Conservation (phyloP, 495 filamentous ascomycete genomes). For the Hapsidospora chrysogenum region DNA sequence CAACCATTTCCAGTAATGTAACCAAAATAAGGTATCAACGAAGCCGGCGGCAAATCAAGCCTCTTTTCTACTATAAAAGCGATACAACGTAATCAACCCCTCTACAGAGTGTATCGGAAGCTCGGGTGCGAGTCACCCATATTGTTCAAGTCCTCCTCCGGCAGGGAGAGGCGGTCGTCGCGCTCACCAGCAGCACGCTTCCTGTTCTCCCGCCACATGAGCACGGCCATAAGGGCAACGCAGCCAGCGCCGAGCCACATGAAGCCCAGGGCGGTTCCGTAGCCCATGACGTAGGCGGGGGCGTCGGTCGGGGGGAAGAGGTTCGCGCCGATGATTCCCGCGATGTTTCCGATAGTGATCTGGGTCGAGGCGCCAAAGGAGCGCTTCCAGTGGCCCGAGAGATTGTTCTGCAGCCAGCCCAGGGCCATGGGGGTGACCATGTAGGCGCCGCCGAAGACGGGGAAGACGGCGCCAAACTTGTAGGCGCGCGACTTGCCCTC, state of each 20-base stretch:
- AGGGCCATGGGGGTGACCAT: conserved; percentile 41
- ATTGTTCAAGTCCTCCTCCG: not conserved
- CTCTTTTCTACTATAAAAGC: no score
- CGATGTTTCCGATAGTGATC: conserved; percentile 24
- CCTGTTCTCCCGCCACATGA: conserved; percentile 25
- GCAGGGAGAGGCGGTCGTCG: conserved; percentile 16
- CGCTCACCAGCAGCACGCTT: conserved; percentile 23
- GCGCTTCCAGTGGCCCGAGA: conserved; percentile 30
- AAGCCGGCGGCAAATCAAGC: no score
- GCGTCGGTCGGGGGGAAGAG: conserved; percentile 28
- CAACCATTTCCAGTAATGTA: no score
- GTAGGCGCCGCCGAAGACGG: conserved; percentile 43
- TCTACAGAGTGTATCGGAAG: conserved; percentile 1
- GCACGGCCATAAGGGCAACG: conserved; percentile 22
- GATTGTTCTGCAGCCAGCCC: conserved; percentile 24
- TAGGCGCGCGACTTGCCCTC: conserved; percentile 24
- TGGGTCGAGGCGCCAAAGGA: conserved; percentile 28
- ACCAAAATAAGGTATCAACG: no score
- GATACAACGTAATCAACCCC: no score
- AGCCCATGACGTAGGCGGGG: conserved; percentile 25
- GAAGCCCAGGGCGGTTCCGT: conserved; percentile 9
- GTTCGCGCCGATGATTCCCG: conserved; percentile 35
- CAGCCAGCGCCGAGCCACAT: conserved; percentile 27
- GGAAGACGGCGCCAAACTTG: conserved; percentile 40
- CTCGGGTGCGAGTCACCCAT: not conserved